Evolutionary conservation across 306 rosid species (phyloP), one percentile per base, ranked within the genome.

Genomic region (Malus fusca): DNA sequence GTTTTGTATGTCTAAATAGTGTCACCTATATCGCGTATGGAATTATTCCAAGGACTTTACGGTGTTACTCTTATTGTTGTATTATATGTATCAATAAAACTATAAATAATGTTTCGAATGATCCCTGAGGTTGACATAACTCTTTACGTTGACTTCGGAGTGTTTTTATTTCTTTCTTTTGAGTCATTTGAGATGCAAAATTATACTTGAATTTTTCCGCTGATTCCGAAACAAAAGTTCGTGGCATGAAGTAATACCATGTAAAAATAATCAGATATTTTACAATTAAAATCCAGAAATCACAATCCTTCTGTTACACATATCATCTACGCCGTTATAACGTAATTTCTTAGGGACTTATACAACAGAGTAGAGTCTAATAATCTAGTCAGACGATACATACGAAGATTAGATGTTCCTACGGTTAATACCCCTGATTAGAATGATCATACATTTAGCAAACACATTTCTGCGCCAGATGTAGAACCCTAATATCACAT

Each of bases 381-480:
- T 15, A 51, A 72, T 66, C 66, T 8, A 53, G 65, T 77, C 69
- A 67, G 78, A 73, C 66, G 80, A 80, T 73, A 84, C 63, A 31
- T 43, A 3, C 9, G 28, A 73, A 56, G 35, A 81, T 67, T 58
- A 77, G 73, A 84, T 77, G 82, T 72, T 44, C 70, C 79, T 86
- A 80, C 74, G 22, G 76, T 52, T 64, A 81, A 67, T 70, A 74
- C 73, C 74, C 76, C 77, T 60, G 51, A 67, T 33, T 63, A 81
- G 79, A 80, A 71, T 76, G 78, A 75, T 71, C 80, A 72, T 53
- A 78, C 75, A 67, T 84, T 73, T 17, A 25, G 69, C 25, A 26
- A 81, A 73, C 44, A 55, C 71, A 58, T 30, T 80, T 79, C 67
- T 82, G 80, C 81, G 88, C 70, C 82, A 80, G 67, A 67, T 72